Percentiles rank a stretch among this genome's conserved stretches.
Conservation (phyloP, 2,329 filamentous ascomycete species). For the Shiraia sp. region DNA sequence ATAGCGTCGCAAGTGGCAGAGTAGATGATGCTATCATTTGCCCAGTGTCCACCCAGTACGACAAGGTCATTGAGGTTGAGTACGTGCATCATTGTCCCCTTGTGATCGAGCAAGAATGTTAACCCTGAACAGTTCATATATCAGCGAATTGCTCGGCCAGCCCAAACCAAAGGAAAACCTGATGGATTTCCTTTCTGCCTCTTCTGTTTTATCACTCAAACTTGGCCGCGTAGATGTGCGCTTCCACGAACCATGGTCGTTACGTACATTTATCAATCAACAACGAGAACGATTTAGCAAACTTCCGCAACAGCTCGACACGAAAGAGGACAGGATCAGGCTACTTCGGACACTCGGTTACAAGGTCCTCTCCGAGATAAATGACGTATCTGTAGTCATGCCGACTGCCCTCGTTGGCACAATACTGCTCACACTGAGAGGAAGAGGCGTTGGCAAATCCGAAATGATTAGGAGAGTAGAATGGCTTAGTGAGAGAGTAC, state of each 20-base stretch:
- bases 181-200: conserved; percentile 83
- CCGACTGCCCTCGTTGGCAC: conserved; percentile 95
- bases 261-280: conserved; percentile 77
- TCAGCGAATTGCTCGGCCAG: conserved; percentile 88
- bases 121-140: conserved; percentile 67
- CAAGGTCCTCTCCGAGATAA: conserved; percentile 91
- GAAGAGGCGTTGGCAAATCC: conserved; percentile 84
- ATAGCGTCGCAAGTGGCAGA: conserved; percentile 84
- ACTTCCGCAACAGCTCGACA: conserved; percentile 39
- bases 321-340: conserved; percentile 62
- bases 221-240: conserved; percentile 91
- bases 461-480: conserved; percentile 86
- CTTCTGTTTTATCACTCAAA: conserved; percentile 84
- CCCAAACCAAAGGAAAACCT: conserved; percentile 97
- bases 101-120: not conserved
- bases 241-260: conserved; percentile 95
- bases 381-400: conserved; percentile 96
- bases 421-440: conserved; percentile 85
- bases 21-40: conserved; percentile 92
- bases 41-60: conserved; percentile 95
- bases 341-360: conserved; percentile 87
- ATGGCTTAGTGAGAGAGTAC: conserved; percentile 83
- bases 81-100: conserved; percentile 9
- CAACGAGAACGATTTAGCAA: conserved; percentile 65
- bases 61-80: conserved; percentile 93